These are phyloP conservation scores for Eucalyptus rudis DNA, from an alignment of 345 rosid genomes.

Conservation along the genomic window DNA sequence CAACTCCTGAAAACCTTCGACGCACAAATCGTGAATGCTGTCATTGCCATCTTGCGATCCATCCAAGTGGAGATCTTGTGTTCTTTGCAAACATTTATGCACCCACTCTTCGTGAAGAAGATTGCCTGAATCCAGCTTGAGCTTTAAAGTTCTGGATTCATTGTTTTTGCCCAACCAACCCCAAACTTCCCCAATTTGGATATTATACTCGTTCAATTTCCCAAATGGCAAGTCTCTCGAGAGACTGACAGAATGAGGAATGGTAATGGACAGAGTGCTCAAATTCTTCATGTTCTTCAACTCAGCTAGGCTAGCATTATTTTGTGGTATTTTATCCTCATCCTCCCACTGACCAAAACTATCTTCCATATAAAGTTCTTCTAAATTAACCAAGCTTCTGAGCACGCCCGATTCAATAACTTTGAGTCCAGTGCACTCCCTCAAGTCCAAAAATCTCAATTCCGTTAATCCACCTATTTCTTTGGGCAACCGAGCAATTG, in stretches of 20 bases:
- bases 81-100: background rate
- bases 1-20: background rate
- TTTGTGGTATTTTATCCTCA: background rate
- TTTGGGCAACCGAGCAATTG: background rate
- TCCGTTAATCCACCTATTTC: background rate
- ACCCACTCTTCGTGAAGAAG: background rate
- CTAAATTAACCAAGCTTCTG: background rate
- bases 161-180: accelerated
- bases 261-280: background rate
- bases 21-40: background rate
- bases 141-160: background rate
- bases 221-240: background rate
- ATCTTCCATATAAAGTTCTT: slow-evolving; percentile 4
- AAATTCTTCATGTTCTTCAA: background rate
- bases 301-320: slow-evolving; percentile 5
- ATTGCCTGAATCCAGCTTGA: background rate
- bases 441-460: slow-evolving; percentile 1
- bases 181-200: background rate
- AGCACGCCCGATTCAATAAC: background rate
- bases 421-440: background rate
- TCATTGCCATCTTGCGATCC: background rate
- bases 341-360: slow-evolving; percentile 5
- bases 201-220: background rate
- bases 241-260: background rate
- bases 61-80: background rate